A percentile compares a stretch with the other conserved stretches of the same genome.
These are phyloP conservation scores for Omphalotus olearius DNA, from an alignment of 1,284 basidiomycete genomes.

Conservation along the genomic window DNA sequence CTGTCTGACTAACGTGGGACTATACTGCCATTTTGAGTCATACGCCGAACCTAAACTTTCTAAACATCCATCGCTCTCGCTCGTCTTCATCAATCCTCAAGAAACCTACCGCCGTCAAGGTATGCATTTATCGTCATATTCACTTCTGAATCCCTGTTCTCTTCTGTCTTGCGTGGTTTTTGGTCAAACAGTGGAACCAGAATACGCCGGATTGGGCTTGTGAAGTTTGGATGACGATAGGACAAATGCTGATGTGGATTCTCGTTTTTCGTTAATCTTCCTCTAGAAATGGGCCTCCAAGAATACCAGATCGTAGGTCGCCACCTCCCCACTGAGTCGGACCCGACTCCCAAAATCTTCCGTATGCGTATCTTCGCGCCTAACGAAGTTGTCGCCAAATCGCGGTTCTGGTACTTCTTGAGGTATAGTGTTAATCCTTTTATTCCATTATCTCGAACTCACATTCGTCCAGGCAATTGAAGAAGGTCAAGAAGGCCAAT, in stretches of 20 bases:
- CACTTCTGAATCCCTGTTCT: too few relatives aligned
- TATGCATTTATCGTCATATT: not conserved
- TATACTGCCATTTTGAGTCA: too few relatives aligned
- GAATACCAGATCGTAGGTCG: conserved; percentile 99
- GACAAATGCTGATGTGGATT: not conserved
- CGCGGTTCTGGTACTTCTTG: conserved; percentile 99
- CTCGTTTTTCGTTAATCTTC: not conserved
- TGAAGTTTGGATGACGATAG: conserved; percentile 2
- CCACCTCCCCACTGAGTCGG: conserved; percentile 91
- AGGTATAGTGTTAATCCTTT: conserved; percentile 39
- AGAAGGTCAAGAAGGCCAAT: conserved; percentile 99
- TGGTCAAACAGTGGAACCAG: not conserved
- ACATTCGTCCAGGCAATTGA: conserved; percentile 66
- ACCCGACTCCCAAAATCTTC: conserved; percentile 95
- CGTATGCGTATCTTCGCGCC: conserved; percentile 99
- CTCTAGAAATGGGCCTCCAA: conserved; percentile 40
- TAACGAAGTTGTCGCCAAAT: conserved; percentile 98
- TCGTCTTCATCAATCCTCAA: not conserved
- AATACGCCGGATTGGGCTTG: conserved; percentile 1
- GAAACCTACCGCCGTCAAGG: not conserved
- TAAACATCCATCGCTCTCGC: not conserved
- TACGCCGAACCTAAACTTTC: not conserved
- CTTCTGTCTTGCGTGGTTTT: not conserved
- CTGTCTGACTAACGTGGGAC: too few relatives aligned
- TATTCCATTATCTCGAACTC: conserved; percentile 7